These are phyloP conservation scores for Yamadazyma olivae DNA, from an alignment of 805 yeast genomes.

Conservation along the genomic window DNA sequence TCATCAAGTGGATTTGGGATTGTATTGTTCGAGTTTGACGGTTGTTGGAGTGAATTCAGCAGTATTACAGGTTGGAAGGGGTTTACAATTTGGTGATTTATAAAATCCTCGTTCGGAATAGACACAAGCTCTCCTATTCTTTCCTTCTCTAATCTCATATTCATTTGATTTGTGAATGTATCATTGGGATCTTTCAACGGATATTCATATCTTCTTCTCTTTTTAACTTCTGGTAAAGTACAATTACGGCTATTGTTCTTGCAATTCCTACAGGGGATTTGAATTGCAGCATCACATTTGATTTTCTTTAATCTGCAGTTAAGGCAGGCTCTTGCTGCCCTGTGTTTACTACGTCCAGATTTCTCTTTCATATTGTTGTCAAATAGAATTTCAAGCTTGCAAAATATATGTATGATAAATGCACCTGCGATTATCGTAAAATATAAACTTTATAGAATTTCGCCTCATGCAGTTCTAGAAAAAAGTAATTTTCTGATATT, in stretches of 20 bases:
- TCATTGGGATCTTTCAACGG: constrained; percentile 23
- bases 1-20: too few species aligned
- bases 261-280: constrained; percentile 56
- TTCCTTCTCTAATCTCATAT: not conserved
- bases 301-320: constrained; percentile 79
- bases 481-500: too few species aligned
- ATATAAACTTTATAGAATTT: too few species aligned
- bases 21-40: too few species aligned
- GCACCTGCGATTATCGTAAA: not conserved
- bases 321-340: constrained; percentile 71
- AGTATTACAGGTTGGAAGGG: too few species aligned
- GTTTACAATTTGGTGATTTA: too few species aligned
- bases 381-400: not conserved
- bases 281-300: constrained; percentile 66
- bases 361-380: not conserved
- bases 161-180: constrained; percentile 17
- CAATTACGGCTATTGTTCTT: constrained; percentile 71
- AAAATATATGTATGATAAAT: not conserved
- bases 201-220: constrained; percentile 30
- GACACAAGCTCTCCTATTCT: too few species aligned
- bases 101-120: too few species aligned
- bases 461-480: too few species aligned
- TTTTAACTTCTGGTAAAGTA: constrained; percentile 56
- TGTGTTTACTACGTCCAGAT: constrained; percentile 30
- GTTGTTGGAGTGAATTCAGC: too few species aligned